Conservation (phyloP, 768 basidiomycete species). For the Suillus spraguei region DNA sequence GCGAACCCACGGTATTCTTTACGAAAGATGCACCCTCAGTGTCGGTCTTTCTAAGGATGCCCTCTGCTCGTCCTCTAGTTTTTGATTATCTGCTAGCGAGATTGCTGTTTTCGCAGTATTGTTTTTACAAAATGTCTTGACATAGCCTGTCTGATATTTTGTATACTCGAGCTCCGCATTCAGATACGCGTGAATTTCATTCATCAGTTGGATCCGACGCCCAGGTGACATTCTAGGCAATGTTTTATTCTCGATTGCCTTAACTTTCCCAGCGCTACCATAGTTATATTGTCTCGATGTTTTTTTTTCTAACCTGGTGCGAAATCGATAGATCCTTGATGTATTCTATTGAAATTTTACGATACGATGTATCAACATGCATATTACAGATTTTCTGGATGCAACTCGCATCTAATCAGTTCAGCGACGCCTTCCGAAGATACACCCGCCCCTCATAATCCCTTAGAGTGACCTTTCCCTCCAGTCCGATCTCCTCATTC, state of each 20-base stretch:
- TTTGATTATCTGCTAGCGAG: constrained; percentile 12
- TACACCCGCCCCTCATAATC: constrained; percentile 36
- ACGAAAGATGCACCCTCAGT: constrained; percentile 6
- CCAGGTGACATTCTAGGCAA: constrained; percentile 1
- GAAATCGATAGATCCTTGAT: background rate
- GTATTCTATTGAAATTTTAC: background rate
- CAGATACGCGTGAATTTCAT: background rate
- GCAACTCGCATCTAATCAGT: background rate
- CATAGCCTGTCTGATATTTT: no score
- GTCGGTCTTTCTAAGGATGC: background rate
- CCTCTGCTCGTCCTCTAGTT: constrained; percentile 6
- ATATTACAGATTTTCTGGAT: background rate
- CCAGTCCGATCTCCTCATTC: constrained; percentile 2
- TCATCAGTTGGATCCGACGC: background rate
- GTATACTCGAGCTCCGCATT: background rate
- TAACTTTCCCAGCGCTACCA: background rate
- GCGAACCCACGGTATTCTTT: background rate
- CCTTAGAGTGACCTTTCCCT: constrained; percentile 17
- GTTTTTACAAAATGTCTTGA: background rate
- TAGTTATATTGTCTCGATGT: background rate
- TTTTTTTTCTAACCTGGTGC: background rate
- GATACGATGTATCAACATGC: background rate
- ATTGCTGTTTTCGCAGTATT: background rate
- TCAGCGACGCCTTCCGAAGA: constrained; percentile 13
- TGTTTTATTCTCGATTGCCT: background rate